These are phyloP conservation scores for Aspergillus puulaauensis DNA, from an alignment of 2,329 filamentous ascomycete genomes.

Conservation along the genomic window DNA sequence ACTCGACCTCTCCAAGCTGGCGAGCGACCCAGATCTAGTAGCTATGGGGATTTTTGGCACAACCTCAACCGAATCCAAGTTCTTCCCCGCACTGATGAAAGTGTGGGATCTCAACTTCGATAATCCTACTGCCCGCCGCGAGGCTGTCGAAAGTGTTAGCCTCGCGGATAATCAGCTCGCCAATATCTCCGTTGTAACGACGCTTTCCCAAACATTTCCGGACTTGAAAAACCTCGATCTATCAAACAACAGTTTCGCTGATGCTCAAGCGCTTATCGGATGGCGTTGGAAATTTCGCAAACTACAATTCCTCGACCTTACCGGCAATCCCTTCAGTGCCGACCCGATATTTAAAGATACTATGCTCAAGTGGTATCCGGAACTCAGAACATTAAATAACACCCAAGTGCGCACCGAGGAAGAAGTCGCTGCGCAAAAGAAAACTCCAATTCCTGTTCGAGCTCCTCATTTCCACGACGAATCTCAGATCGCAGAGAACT, in stretches of 20 bases:
- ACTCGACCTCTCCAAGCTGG: slow-evolving; percentile 77
- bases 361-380: slow-evolving; percentile 79
- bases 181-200: slow-evolving; percentile 70
- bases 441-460: slow-evolving; percentile 60
- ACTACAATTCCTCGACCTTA: slow-evolving; percentile 77
- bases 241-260: slow-evolving; percentile 75
- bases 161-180: slow-evolving; percentile 77
- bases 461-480: slow-evolving; percentile 73
- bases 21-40: slow-evolving; percentile 68
- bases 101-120: slow-evolving; percentile 79
- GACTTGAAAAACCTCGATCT: slow-evolving; percentile 86
- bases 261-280: slow-evolving; percentile 64
- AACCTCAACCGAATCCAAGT: slow-evolving; percentile 72
- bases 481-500: slow-evolving; percentile 70
- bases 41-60: slow-evolving; percentile 74
- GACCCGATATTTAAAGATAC: slow-evolving; percentile 64
- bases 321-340: slow-evolving; percentile 70
- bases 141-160: slow-evolving; percentile 78
- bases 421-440: slow-evolving; percentile 61
- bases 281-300: slow-evolving; percentile 79
- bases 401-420: slow-evolving; percentile 71
- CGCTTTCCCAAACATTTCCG: slow-evolving; percentile 75
- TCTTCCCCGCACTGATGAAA: slow-evolving; percentile 88
- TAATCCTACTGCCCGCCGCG: slow-evolving; percentile 67
- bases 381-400: slow-evolving; percentile 73